These are phyloP conservation scores for Hypoxylon trugodes DNA, from an alignment of 495 filamentous ascomycete genomes.

Conservation along the genomic window DNA sequence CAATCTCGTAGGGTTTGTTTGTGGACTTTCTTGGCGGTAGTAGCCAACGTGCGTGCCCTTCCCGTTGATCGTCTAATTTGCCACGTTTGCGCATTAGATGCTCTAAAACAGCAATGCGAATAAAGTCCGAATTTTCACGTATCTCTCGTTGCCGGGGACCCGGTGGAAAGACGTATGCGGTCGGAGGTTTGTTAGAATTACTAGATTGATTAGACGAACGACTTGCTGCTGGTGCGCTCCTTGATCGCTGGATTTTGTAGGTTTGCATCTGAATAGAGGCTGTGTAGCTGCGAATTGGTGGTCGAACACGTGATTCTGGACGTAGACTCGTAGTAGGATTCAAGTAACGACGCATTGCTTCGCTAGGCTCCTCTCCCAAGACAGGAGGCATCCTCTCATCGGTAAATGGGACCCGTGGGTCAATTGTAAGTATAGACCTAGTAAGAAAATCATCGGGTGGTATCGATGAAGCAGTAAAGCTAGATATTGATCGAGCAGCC, in stretches of 20 bases:
- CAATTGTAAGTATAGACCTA: constrained; percentile 80
- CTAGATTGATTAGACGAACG: constrained; percentile 44
- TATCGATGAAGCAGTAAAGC: constrained; percentile 73
- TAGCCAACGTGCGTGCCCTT: constrained; percentile 82
- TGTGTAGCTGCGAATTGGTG: constrained; percentile 60
- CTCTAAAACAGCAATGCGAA: constrained; percentile 92
- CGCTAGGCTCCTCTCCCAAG: constrained; percentile 77
- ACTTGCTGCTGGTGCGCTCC: constrained; percentile 49
- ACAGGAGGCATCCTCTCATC: constrained; percentile 88
- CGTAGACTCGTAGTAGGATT: constrained; percentile 80
- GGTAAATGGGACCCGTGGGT: constrained; percentile 76
- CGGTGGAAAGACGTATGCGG: constrained; percentile 44
- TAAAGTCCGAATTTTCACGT: constrained; percentile 92
- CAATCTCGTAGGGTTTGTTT: constrained; percentile 60
- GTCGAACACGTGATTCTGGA: constrained; percentile 57
- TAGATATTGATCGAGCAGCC: constrained; percentile 84
- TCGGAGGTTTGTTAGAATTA: constrained; percentile 50
- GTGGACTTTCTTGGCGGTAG: constrained; percentile 81
- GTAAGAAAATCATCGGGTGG: constrained; percentile 91
- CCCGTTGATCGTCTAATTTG: constrained; percentile 86
- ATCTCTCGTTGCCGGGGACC: constrained; percentile 82
- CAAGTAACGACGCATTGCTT: constrained; percentile 88
- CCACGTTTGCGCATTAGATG: constrained; percentile 95
- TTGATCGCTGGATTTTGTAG: constrained; percentile 65
- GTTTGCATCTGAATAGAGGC: constrained; percentile 91